Conservation (phyloP, 2,329 filamentous ascomycete genomes). For the Aspergillus oerlinghausenensis region DNA sequence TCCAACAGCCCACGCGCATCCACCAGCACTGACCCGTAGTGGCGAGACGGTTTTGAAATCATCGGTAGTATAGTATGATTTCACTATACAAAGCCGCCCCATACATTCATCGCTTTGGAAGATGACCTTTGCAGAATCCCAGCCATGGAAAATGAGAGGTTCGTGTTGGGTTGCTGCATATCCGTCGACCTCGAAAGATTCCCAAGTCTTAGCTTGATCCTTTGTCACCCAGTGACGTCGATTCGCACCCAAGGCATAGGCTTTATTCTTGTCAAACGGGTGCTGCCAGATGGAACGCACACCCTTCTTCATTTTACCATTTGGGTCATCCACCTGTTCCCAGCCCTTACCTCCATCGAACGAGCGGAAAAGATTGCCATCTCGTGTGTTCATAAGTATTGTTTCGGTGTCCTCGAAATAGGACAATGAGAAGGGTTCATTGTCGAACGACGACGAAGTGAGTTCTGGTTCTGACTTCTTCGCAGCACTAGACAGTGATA, state of each 20-base stretch:
- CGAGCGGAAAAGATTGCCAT: conserved; percentile 69
- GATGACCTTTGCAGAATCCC: conserved; percentile 77
- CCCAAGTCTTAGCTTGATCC: conserved; percentile 79
- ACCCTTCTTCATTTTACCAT: conserved; percentile 46
- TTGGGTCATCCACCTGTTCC: conserved; percentile 59
- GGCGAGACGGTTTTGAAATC: conserved; percentile 68
- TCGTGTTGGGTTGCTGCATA: conserved; percentile 5
- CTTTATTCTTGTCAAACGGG: conserved; percentile 70
- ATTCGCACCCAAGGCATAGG: conserved; percentile 69
- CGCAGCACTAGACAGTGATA: conserved; percentile 35
- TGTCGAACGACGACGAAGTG: conserved; percentile 60
- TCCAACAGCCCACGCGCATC: conserved; percentile 84
- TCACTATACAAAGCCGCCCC: conserved; percentile 59
- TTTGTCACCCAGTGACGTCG: conserved; percentile 76
- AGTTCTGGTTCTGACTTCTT: conserved; percentile 62
- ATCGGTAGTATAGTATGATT: conserved; percentile 71
- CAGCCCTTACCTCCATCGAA: conserved; percentile 75
- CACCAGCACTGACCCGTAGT: conserved; percentile 64
- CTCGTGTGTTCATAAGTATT: conserved; percentile 65
- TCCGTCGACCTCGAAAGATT: conserved; percentile 61
- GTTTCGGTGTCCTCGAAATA: conserved; percentile 91
- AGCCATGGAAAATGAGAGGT: conserved; percentile 64
- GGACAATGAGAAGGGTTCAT: conserved; percentile 64
- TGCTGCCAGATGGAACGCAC: conserved; percentile 67
- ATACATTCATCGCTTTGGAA: conserved; percentile 72